Conservation (phyloP, 2,329 filamentous ascomycete species). For the Fusarium pilosicola region DNA sequence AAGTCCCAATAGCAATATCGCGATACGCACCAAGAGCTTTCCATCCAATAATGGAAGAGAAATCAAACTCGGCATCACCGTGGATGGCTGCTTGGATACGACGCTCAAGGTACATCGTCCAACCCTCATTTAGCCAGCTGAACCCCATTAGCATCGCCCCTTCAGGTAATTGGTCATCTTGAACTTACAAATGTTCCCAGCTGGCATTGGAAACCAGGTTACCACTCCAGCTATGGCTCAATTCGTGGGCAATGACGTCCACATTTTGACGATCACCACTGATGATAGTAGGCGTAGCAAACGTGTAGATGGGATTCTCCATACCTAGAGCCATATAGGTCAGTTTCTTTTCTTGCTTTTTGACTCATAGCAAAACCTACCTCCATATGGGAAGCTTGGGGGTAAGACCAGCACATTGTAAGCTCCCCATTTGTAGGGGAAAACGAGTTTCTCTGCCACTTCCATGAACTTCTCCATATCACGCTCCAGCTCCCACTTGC, state of each 20-base stretch:
- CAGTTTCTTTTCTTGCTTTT: neutral
- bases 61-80: conserved; percentile 87
- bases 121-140: conserved; percentile 80
- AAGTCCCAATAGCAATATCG: neutral
- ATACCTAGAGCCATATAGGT: conserved; percentile 62
- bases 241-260: conserved; percentile 93
- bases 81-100: conserved; percentile 81
- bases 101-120: conserved; percentile 95
- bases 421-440: conserved; percentile 91
- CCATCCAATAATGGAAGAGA: conserved; percentile 97
- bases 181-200: conserved; percentile 80
- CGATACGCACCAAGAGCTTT: conserved; percentile 72
- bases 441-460: conserved; percentile 82
- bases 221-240: conserved; percentile 84
- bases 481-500: conserved; percentile 89
- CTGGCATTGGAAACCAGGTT: conserved; percentile 83
- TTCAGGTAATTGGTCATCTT: neutral
- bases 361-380: conserved; percentile 53
- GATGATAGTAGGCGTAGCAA: conserved; percentile 93
- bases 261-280: conserved; percentile 91
- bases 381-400: conserved; percentile 89
- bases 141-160: conserved; percentile 2
- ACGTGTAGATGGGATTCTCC: conserved; percentile 95
- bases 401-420: conserved; percentile 95
- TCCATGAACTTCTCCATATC: conserved; percentile 94